A percentile compares a stretch with the other conserved stretches of the same genome.
Conservation (phyloP, 768 basidiomycete species). For the Dacryopinax spathularia region DNA sequence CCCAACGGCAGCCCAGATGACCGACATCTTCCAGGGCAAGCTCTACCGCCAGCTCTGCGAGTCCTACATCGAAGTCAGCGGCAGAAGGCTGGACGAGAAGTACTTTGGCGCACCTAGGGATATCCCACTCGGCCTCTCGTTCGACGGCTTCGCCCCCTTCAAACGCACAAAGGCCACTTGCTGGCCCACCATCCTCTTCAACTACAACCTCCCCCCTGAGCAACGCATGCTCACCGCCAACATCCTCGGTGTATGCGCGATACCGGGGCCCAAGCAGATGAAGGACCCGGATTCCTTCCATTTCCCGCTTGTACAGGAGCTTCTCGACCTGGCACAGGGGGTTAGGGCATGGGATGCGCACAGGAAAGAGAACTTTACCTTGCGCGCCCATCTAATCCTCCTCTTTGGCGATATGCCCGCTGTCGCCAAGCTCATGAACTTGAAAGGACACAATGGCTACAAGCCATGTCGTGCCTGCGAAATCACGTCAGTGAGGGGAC, state of each 20-base stretch:
- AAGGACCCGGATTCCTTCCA: slow-evolving; percentile 30
- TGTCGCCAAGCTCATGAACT: slow-evolving; percentile 22
- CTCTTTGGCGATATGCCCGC: slow-evolving; percentile 25
- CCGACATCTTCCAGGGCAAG: slow-evolving; percentile 28
- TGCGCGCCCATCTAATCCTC: slow-evolving; percentile 22
- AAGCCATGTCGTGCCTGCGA: slow-evolving; percentile 28
- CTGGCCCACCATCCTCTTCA: slow-evolving; percentile 32
- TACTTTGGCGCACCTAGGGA: slow-evolving; percentile 30
- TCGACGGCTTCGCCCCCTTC: slow-evolving; percentile 33
- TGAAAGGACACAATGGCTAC: slow-evolving; percentile 32
- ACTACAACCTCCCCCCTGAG: slow-evolving; percentile 33
- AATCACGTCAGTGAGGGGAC: slow-evolving; percentile 17
- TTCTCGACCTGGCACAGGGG: slow-evolving; percentile 25
- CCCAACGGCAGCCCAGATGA: slow-evolving; percentile 9
- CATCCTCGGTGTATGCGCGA: slow-evolving; percentile 29
- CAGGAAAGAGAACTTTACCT: slow-evolving; percentile 16
- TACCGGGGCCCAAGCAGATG: slow-evolving; percentile 35
- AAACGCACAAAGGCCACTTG: slow-evolving; percentile 22
- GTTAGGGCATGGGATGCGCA: slow-evolving; percentile 20
- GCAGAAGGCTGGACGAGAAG: slow-evolving; percentile 13
- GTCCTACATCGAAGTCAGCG: slow-evolving; percentile 20
- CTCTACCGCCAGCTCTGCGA: slow-evolving; percentile 21
- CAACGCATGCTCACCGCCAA: slow-evolving; percentile 25
- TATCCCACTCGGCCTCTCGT: slow-evolving; percentile 31
- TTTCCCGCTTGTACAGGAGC: slow-evolving; percentile 26